Base-by-base conservation (phyloP, 352 stramenopile genomes). In the Aphanomyces astaci region DNA sequence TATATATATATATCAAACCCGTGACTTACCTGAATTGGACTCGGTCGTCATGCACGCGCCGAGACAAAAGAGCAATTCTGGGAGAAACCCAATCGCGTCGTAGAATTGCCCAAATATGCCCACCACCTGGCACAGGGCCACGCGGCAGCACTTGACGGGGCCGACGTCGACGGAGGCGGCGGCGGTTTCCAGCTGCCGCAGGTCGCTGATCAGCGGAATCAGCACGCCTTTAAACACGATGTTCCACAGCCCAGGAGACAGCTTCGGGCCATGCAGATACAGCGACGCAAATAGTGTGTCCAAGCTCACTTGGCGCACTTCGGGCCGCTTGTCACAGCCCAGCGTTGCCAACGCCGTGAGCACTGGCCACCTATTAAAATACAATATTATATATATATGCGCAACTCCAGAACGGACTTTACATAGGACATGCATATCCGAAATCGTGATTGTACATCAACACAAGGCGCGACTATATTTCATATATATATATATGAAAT, bases 351-450 rank as follows among this genome's bases (percentile, higher is more conserved):
- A 76, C 27, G 96, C 97, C 4, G 98, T 95, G 52, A 99, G 76
- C 49, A 99, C 89, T 0, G 97, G 97, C 96, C 96, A 99, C 92
- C 92, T 64, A n/a, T n/a, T n/a, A n/a, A n/a, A n/a, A n/a, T n/a
- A n/a, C n/a, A n/a, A n/a, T n/a, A n/a, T n/a, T n/a, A n/a, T n/a
- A n/a, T n/a, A n/a, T n/a, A n/a, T n/a, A n/a, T n/a, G n/a, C n/a
- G n/a, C n/a, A n/a, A n/a, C n/a, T n/a, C n/a, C n/a, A n/a, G n/a
- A n/a, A n/a, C n/a, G n/a, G n/a, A n/a, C n/a, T n/a, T n/a, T n/a
- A n/a, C n/a, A n/a, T n/a, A n/a, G n/a, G n/a, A n/a, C n/a, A n/a
- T n/a, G n/a, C n/a, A n/a, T n/a, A n/a, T n/a, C n/a, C n/a, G n/a
- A n/a, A n/a, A n/a, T n/a, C n/a, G n/a, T n/a, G n/a, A n/a, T n/a